Evolutionary conservation across 768 basidiomycete genomes (phyloP).

Genomic region (Xerocomellus dryophilus): DNA sequence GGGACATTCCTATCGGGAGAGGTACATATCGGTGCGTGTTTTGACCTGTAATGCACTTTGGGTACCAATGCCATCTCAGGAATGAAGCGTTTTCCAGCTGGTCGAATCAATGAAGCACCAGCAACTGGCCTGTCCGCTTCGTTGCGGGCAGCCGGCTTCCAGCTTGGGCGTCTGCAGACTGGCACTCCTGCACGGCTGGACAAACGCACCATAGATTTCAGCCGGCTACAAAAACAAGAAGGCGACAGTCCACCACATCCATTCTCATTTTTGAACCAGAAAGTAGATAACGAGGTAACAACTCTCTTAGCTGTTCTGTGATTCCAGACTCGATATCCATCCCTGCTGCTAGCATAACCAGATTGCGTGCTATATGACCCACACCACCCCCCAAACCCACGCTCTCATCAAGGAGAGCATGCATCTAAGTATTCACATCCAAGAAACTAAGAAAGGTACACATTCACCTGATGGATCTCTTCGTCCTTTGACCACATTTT

Average conservation of each 20-base stretch:
- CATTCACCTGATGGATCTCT: not conserved
- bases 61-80: slow-evolving; percentile 36
- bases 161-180: slow-evolving; percentile 79
- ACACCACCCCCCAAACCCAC: slow-evolving; percentile 72
- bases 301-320: not conserved
- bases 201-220: slow-evolving; percentile 67
- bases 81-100: slow-evolving; percentile 73
- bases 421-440: slow-evolving; percentile 78
- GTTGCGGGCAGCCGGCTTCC: slow-evolving; percentile 70
- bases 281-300: slow-evolving; percentile 67
- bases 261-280: slow-evolving; percentile 72
- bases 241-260: slow-evolving; percentile 66
- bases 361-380: slow-evolving; percentile 67
- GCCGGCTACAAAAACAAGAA: slow-evolving; percentile 54
- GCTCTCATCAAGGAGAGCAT: slow-evolving; percentile 71
- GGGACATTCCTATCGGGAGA: slow-evolving; percentile 91
- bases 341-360: slow-evolving; percentile 58
- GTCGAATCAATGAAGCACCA: slow-evolving; percentile 69
- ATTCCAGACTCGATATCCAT: not conserved
- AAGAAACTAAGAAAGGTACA: slow-evolving; percentile 81
- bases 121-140: slow-evolving; percentile 75
- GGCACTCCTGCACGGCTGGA: slow-evolving; percentile 84
- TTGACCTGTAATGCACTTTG: not conserved
- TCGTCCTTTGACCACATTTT: not conserved
- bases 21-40: slow-evolving; percentile 73